Base-by-base conservation (phyloP, 2,329 filamentous ascomycete genomes). In the Ilyonectria mors-panacis region DNA sequence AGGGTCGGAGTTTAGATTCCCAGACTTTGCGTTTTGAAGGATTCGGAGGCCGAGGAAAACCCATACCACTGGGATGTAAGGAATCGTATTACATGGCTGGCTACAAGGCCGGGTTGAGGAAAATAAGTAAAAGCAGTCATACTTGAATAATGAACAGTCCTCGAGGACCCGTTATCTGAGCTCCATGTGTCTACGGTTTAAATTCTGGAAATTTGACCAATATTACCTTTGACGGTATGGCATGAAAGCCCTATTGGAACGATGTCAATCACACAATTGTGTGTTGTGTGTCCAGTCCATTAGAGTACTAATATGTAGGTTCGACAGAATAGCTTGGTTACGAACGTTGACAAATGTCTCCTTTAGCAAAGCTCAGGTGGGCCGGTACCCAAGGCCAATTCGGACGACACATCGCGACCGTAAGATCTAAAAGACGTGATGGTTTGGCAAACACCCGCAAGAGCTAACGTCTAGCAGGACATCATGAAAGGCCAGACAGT, bases 21-120 rank as follows among this genome's bases (percentile, higher is more conserved):
- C 50, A 2, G 37, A 55, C 50, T 65, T 65, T 53, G 53, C 26
- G 26, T 60, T 65, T 61, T 65, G 51, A 44, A 30, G 30, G 28
- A 51, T 33, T 6, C 6, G 19, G 17, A 30, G 2, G 13, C 26
- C 30, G 44, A 21, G 33, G 28, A n/a, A 61, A 65, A 45, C 45
- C 15, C 9, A 53, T 53, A 44, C 28, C 42, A 19, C n/a, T 17
- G 44, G 45, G 37, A 23, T 45, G 30, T 33, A 54, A 21, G 26
- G 50, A 44, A 33, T 33, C 23, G 6, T 12, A 17, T 33, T 33
- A 51, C 28, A 51, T 15, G 48, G 28, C 26, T 51, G 48, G n/a
- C 23, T 50, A 30, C 47, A 50, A 50, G 23, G 47, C 47, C 10
- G 15, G 26, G 23, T 12, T 19, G n/a, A 17, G 28, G 28, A 33